Evolutionary conservation across 1,284 basidiomycete genomes (phyloP).

Genomic region (Moesziomyces aphidis): DNA sequence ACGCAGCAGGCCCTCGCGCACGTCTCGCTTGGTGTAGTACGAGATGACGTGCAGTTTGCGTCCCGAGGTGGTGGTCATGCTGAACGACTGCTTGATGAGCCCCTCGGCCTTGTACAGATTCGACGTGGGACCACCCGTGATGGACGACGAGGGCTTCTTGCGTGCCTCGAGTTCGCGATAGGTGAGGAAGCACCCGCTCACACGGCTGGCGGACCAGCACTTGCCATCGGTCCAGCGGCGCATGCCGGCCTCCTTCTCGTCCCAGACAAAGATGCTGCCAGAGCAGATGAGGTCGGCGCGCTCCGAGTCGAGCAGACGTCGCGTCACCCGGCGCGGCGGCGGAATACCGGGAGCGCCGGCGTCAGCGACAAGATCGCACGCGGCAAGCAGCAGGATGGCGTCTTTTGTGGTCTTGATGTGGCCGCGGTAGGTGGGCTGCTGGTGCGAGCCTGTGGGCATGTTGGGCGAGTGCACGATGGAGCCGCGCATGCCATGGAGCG

Average conservation of each 20-base stretch:
- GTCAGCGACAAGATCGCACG: conserved; percentile 59
- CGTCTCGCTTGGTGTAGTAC: conserved; percentile 65
- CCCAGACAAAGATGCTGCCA: conserved; percentile 66
- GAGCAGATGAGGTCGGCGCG: conserved; percentile 60
- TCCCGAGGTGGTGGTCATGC: conserved; percentile 64
- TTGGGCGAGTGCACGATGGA: conserved; percentile 18
- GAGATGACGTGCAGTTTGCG: conserved; percentile 67
- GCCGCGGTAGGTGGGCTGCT: conserved; percentile 63
- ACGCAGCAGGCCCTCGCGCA: conserved; percentile 56
- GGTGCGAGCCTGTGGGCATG: conserved; percentile 37
- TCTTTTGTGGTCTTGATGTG: conserved; percentile 65
- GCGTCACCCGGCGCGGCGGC: conserved; percentile 60
- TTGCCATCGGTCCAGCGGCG: conserved; percentile 71
- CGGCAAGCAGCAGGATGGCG: conserved; percentile 63
- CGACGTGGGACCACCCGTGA: conserved; percentile 52
- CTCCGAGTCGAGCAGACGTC: conserved; percentile 63
- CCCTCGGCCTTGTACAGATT: conserved; percentile 67
- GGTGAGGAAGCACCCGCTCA: conserved; percentile 71
- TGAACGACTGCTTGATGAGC: conserved; percentile 67
- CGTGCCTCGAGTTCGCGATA: conserved; percentile 68
- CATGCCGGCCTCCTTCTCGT: conserved; percentile 69
- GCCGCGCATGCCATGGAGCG: conserved; percentile 28
- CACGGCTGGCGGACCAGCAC: conserved; percentile 71
- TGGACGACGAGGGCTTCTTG: conserved; percentile 57
- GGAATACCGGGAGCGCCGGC: conserved; percentile 21